These are phyloP conservation scores for Sugiyamaella lignohabitans DNA, from an alignment of 805 yeast genomes.

Conservation along the genomic window DNA sequence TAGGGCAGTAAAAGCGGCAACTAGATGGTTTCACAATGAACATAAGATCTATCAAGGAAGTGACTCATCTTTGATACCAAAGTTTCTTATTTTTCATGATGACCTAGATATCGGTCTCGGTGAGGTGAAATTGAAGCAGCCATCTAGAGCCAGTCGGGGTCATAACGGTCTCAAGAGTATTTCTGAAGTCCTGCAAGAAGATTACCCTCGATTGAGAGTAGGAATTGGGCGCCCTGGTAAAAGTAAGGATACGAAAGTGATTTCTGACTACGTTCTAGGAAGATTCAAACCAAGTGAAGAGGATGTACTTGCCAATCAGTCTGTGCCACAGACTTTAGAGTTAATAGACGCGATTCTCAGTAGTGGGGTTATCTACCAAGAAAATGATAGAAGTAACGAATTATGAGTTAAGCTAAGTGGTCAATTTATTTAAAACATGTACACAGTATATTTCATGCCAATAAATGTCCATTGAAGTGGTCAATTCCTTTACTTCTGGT, in stretches of 20 bases:
- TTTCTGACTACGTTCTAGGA: constrained; percentile 48
- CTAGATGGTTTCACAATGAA: constrained; percentile 34
- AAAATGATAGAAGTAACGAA: too few species aligned
- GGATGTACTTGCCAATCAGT: constrained; percentile 35
- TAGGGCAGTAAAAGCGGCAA: constrained; percentile 42
- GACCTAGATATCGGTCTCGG: constrained; percentile 68
- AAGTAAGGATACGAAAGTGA: constrained; percentile 33
- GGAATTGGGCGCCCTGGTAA: constrained; percentile 68
- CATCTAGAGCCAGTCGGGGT: constrained; percentile 62
- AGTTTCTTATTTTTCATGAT: constrained; percentile 59
- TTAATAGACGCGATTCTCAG: constrained; percentile 2
- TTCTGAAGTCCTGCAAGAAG: constrained; percentile 38
- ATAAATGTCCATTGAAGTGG: too few species aligned
- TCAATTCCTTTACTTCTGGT: too few species aligned
- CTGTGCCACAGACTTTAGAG: constrained; percentile 37
- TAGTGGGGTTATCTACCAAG: background rate
- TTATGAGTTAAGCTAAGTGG: too few species aligned
- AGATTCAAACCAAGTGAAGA: constrained; percentile 44
- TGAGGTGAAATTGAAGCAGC: constrained; percentile 52
- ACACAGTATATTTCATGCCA: background rate
- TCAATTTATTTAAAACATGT: background rate
- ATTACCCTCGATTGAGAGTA: constrained; percentile 59
- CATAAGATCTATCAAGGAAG: constrained; percentile 6
- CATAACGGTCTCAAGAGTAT: constrained; percentile 78
- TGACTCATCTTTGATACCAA: constrained; percentile 30